Evolutionary conservation across 2,329 filamentous ascomycete species (phyloP), one percentile per base, ranked within the genome.

Genomic region (Arachnopeziza araneosa): DNA sequence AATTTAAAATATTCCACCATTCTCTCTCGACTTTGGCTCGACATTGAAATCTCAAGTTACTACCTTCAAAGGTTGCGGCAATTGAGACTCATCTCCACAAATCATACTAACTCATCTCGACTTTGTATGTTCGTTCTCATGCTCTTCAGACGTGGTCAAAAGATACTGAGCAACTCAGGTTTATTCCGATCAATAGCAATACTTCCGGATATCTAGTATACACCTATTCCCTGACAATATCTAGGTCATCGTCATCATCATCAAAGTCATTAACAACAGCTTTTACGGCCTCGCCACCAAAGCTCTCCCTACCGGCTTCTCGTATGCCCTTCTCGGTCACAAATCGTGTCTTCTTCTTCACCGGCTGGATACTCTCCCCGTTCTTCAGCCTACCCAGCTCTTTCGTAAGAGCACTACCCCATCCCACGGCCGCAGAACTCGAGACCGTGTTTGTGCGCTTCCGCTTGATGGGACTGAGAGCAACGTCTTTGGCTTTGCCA

Each of bases 321-420:
- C 85, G 83, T 63, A 93, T 92, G 0, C 89, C 89, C 71, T 87
- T 90, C 50, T 86, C 85, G 24, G 89, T 91, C 50, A 92, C 82
- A 70, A 93, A 92, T n/a, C 89, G 80, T 56, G 89, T 92, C 79
- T 90, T 91, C 75, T 91, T 88, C 66, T 83, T 79, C 32, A 84
- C 80, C 0, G 63, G 65, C 23, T 67, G 62, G 1, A 84, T 68
- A 64, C 76, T 80, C 71, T 85, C 82, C 1, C 84, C 84, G 3
- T 84, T 79, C 69, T 81, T 85, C 85, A 88, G 87, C 63, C 79
- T 77, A 2, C 79, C 72, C 24, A 88, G 75, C 73, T 87, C 86
- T 50, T 80, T 78, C 60, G 74, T 77, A 8, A 87, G 72, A 36
- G 73, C 75, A 9, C 77, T 75, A 50, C 85, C 85, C 85, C 85